These are phyloP conservation scores for Ceratocystis colombiana DNA, from an alignment of 2,329 filamentous ascomycete species.

Conservation along the genomic window DNA sequence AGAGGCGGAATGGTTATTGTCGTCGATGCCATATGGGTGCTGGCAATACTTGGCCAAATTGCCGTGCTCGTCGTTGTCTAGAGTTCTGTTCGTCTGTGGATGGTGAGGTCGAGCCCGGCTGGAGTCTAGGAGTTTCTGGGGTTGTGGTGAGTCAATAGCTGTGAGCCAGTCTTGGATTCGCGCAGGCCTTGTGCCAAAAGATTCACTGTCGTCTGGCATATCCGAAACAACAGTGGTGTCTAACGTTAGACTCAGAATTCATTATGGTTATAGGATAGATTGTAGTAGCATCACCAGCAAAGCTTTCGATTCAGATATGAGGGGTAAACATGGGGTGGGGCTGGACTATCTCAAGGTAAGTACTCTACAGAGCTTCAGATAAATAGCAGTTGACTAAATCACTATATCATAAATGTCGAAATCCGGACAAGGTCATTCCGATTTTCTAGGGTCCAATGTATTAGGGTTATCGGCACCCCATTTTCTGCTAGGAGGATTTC, in stretches of 20 bases:
- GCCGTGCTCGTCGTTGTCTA: background rate
- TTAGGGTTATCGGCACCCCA: background rate
- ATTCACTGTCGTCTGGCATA: conserved; percentile 15
- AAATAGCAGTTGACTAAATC: no score
- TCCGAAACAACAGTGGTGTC: background rate
- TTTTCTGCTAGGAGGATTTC: background rate
- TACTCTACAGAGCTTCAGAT: background rate
- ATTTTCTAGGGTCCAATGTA: background rate
- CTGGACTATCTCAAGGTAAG: background rate
- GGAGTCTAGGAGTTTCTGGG: conserved; percentile 20
- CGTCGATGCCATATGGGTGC: background rate
- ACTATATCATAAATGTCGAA: no score
- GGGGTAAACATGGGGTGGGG: background rate
- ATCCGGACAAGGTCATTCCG: background rate
- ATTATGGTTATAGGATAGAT: no score
- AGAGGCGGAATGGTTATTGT: background rate
- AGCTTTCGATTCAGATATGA: background rate
- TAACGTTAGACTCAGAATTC: background rate
- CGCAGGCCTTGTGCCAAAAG: conserved; percentile 16
- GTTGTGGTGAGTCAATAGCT: background rate
- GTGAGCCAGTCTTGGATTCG: conserved; percentile 22
- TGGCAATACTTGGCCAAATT: background rate
- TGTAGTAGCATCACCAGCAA: background rate
- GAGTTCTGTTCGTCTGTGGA: background rate
- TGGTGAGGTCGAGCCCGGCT: conserved; percentile 10